Conservation (phyloP, 495 filamentous ascomycete genomes). For the Jackrogersella multiformis region DNA sequence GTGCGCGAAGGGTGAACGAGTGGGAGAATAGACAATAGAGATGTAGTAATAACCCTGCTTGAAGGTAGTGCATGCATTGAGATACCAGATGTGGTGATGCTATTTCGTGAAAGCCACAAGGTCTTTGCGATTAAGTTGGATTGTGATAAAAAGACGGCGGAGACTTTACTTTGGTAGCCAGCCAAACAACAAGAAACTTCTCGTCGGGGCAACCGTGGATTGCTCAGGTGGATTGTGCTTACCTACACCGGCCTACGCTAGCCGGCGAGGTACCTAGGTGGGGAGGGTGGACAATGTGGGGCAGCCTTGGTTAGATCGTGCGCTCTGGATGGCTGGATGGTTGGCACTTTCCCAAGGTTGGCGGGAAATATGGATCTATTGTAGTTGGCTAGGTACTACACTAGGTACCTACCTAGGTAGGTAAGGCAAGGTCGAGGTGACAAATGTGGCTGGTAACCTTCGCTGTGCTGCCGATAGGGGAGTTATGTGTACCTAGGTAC, state of each 20-base stretch:
- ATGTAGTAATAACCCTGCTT: slow-evolving; percentile 17
- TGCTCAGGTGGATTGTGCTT: slow-evolving; percentile 8
- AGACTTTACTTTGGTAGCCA: slow-evolving; percentile 24
- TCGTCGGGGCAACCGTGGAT: slow-evolving; percentile 48
- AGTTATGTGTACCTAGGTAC: not conserved
- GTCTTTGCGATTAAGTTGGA: slow-evolving; percentile 14
- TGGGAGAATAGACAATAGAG: slow-evolving; percentile 25
- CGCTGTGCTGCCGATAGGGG: not conserved
- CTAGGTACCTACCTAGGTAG: no score
- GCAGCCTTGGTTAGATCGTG: no score
- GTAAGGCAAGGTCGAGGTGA: not conserved
- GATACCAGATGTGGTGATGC: slow-evolving; percentile 27
- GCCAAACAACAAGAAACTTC: slow-evolving; percentile 50
- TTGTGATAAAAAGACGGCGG: slow-evolving; percentile 35
- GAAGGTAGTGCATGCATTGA: slow-evolving; percentile 38
- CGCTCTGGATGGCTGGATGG: slow-evolving; percentile 24
- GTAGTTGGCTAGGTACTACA: not conserved
- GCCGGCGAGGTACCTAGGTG: no score
- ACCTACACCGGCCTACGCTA: no score
- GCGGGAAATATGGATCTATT: not conserved
- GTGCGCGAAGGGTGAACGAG: slow-evolving; percentile 17
- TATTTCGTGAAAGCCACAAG: slow-evolving; percentile 9
- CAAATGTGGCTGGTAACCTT: slow-evolving; percentile 2
- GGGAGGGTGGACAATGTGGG: no score
- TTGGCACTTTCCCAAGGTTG: slow-evolving; percentile 13